phyloP scores from a whole-genome alignment of 192 early-diverging fungal genomes.

The Entomortierella lignicola region DNA sequence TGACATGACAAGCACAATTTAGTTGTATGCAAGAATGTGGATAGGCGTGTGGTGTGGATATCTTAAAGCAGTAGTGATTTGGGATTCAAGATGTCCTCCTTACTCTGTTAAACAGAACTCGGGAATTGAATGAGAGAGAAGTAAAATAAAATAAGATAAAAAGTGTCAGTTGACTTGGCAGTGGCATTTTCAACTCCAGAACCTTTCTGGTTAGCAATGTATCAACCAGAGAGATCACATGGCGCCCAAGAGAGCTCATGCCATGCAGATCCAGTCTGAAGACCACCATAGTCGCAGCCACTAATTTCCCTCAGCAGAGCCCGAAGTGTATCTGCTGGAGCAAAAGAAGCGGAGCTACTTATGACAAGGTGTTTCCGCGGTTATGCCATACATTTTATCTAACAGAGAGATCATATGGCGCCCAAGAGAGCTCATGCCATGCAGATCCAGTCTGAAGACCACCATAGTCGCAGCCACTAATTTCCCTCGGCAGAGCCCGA shows the following conservation, averaged over 20 bases:
- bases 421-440: slow-evolving; percentile 38
- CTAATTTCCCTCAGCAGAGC: slow-evolving; percentile 9
- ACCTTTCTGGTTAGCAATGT: too few relatives aligned
- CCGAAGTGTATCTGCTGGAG: slow-evolving; percentile 24
- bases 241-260: slow-evolving; percentile 39
- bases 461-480: slow-evolving; percentile 32
- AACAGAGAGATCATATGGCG: slow-evolving; percentile 19
- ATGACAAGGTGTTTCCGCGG: slow-evolving; percentile 18
- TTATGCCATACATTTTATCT: too few relatives aligned
- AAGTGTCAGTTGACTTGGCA: too few relatives aligned
- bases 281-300: slow-evolving; percentile 35
- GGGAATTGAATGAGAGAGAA: not conserved
- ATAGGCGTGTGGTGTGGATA: too few relatives aligned
- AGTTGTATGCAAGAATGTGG: too few relatives aligned
- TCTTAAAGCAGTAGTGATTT: too few relatives aligned
- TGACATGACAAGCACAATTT: slow-evolving; percentile 9
- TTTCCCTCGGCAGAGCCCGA: slow-evolving; percentile 1
- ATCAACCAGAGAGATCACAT: slow-evolving; percentile 12
- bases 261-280: slow-evolving; percentile 18
- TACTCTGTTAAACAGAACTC: too few relatives aligned
- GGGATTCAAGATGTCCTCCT: too few relatives aligned
- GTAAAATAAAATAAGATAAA: too few relatives aligned
- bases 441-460: slow-evolving; percentile 21
- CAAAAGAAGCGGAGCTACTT: slow-evolving; percentile 18
- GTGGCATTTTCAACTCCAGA: too few relatives aligned